Base-by-base conservation (phyloP, 805 yeast genomes). In the Brettanomyces anomalus region DNA sequence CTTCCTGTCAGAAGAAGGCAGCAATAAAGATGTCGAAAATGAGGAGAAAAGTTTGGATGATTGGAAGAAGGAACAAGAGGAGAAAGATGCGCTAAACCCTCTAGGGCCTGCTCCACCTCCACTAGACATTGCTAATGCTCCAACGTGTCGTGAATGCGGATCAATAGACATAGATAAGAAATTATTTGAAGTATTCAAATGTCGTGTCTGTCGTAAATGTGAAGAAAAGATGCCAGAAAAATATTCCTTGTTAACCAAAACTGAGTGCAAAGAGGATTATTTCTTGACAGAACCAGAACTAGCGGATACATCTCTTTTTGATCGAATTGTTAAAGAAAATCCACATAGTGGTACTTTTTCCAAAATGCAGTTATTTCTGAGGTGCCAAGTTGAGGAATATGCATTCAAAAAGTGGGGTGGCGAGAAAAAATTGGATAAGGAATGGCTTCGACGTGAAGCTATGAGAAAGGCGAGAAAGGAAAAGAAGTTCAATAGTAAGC, bases 331-430 rank as follows among this genome's bases (percentile, higher is more conserved):
- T 48, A 85, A 89, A 52, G 87, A 96, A 3, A 93, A 93, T 56
- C 99, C 99, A 0, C 96, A 93, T 61, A 87, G 89, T 36, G 79
- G 79, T 2, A 83, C 87, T 1, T 93, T 79, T 62, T 83, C 87
- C 40, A 74, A 93, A 56, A 93, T 93, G 99, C 95, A 89, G 71
- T 68, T 93, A 43, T 93, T 80, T 64, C 63, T 93, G 37, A 67
- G 98, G 46, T 84, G 79, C 55, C 97, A 93, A 55, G 87, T 93
- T n/a, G 98, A 93, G 60, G 86, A 82, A 54, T 85, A 72, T 62
- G 95, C 97, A 0, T 85, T 81, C 66, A 81, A 84, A 56, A 90
- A 93, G 63, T 93, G 98, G 99, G 95, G 93, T 1, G 82, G 94
- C 1, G 74, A 81, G 8, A 96, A 87, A 43, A 87, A 84, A 0